phyloP scores from a whole-genome alignment of 2,329 filamentous ascomycete genomes.

The Fragosphaeria purpurea region DNA sequence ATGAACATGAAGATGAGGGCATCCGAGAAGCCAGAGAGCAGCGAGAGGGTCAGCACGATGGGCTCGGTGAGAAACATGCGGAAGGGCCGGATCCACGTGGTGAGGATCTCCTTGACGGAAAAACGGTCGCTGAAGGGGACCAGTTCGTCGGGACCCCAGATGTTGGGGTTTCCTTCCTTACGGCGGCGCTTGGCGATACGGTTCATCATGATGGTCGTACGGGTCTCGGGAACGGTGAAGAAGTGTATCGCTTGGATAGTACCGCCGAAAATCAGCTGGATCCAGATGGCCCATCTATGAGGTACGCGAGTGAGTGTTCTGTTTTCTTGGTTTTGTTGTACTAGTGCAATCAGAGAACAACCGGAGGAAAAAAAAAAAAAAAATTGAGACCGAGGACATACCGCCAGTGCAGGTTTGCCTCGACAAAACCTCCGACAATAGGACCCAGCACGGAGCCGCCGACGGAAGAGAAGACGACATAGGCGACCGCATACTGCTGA shows the following conservation, averaged over 20 bases:
- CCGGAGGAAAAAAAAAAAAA: too few species aligned
- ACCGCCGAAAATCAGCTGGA: conserved; percentile 69
- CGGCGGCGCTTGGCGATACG: conserved; percentile 66
- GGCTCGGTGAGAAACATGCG: conserved; percentile 66
- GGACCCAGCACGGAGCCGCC: conserved; percentile 68
- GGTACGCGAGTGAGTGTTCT: too few species aligned
- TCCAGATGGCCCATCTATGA: conserved; percentile 51
- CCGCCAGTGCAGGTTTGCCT: conserved; percentile 57
- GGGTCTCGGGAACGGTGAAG: conserved; percentile 65
- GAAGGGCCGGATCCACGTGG: conserved; percentile 55
- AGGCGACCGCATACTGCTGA: conserved; percentile 68
- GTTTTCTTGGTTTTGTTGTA: too few species aligned
- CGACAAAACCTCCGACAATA: conserved; percentile 67
- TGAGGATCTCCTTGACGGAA: conserved; percentile 44
- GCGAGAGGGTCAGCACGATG: conserved; percentile 59
- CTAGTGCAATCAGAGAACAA: too few species aligned
- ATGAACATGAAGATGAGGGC: conserved; percentile 72
- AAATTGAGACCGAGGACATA: conserved; percentile 20
- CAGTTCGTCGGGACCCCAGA: conserved; percentile 67
- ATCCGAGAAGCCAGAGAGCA: conserved; percentile 63
- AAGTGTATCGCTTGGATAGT: conserved; percentile 59
- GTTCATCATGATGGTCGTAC: conserved; percentile 69
- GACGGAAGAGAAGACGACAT: conserved; percentile 70
- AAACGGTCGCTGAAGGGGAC: conserved; percentile 49
- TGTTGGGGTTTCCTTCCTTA: conserved; percentile 47